These are phyloP conservation scores for Lasiodiplodia theobromae DNA, from an alignment of 2,329 filamentous ascomycete genomes.

Conservation along the genomic window DNA sequence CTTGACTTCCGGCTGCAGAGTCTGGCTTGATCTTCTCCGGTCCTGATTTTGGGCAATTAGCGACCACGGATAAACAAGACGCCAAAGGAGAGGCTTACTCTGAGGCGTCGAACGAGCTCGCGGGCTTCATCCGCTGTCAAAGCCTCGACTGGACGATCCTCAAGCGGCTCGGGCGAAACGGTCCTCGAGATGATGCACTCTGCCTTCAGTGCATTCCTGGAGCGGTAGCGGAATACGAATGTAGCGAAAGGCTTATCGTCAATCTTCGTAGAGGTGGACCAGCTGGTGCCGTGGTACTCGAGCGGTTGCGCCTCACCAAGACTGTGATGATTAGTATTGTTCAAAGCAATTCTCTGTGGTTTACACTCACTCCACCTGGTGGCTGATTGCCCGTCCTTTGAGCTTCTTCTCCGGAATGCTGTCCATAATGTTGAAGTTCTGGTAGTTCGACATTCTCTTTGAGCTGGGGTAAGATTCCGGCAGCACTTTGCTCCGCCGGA, in stretches of 20 bases:
- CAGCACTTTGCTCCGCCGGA: neutral
- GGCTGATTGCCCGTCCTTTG: constrained; percentile 36
- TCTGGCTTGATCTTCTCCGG: neutral
- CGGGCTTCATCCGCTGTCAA: constrained; percentile 37
- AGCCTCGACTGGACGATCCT: constrained; percentile 36
- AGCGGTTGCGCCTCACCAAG: neutral
- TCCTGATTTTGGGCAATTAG: neutral
- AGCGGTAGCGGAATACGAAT: constrained; percentile 41
- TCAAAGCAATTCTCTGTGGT: neutral
- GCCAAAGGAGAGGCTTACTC: constrained; percentile 26
- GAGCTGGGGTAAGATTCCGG: neutral
- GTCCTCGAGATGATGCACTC: constrained; percentile 42
- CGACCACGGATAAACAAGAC: too few species aligned
- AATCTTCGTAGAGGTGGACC: constrained; percentile 5
- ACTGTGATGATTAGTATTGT: neutral
- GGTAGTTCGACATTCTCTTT: neutral
- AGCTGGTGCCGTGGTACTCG: rapidly evolving
- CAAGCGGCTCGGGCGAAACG: constrained; percentile 38
- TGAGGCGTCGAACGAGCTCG: constrained; percentile 35
- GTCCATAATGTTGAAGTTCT: neutral
- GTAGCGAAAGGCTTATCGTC: constrained; percentile 34
- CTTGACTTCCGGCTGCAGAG: neutral
- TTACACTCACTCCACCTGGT: constrained; percentile 32
- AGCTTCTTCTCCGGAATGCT: constrained; percentile 37
- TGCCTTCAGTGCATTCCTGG: constrained; percentile 41